Evolutionary conservation across 306 rosid species (phyloP).

Genomic region (Quercus variabilis): DNA sequence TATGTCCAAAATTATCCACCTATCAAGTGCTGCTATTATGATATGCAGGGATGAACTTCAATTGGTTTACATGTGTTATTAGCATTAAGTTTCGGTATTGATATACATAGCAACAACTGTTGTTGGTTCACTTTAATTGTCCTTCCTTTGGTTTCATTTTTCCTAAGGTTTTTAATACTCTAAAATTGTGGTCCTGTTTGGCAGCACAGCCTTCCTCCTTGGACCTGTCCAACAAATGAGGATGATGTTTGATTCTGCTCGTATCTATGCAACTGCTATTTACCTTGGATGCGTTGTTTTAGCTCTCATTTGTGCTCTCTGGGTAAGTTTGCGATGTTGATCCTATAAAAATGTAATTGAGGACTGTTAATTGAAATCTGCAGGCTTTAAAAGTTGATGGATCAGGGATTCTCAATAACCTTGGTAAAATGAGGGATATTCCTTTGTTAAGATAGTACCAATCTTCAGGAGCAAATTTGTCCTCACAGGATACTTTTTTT

Average conservation of each 20-base stretch:
- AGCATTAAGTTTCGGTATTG: neutral
- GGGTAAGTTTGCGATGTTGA: constrained; percentile 43
- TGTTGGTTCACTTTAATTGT: constrained; percentile 3
- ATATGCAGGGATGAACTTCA: neutral
- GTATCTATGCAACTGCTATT: constrained; percentile 70
- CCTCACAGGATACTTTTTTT: neutral
- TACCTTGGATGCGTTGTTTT: constrained; percentile 84
- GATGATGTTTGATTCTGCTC: constrained; percentile 90
- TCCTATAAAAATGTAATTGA: neutral
- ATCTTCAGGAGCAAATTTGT: neutral
- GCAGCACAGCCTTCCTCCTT: constrained; percentile 94
- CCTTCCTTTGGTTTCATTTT: neutral
- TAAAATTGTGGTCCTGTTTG: constrained; percentile 36
- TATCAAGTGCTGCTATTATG: neutral
- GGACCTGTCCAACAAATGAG: constrained; percentile 68
- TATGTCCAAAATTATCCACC: neutral
- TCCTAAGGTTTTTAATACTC: constrained; percentile 7
- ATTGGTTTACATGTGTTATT: neutral
- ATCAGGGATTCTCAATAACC: neutral
- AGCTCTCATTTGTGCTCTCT: constrained; percentile 86
- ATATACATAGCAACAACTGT: neutral
- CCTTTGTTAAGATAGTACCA: neutral
- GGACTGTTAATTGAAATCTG: neutral
- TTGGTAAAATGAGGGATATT: neutral
- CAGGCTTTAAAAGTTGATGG: neutral